Base-by-base conservation (phyloP, 345 rosid species). In the Arabidopsis arenosa region DNA sequence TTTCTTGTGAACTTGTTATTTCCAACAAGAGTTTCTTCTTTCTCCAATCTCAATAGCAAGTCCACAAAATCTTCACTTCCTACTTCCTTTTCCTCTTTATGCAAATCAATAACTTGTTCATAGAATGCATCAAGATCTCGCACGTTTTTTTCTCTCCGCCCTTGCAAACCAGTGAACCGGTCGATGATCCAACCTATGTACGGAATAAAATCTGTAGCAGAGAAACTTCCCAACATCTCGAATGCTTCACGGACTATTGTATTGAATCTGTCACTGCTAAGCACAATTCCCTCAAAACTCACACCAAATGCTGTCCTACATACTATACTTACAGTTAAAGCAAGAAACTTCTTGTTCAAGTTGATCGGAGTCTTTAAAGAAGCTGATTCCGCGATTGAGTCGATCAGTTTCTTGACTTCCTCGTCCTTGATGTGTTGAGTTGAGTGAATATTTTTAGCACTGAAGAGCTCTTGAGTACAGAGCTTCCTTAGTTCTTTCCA, bases 401-500 rank as follows among this genome's bases (percentile, higher is more conserved):
- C 33, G 0, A 85, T 58, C 76, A 78, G 75, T 23, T 65, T 55
- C 5, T 69, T 40, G 44, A 85, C 82, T 18, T 84, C 87, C 2
- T 73, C 71, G 71, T 82, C 87, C 17, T 84, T 58, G 14, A 79
- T 73, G 14, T 79, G 72, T 14, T 65, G 78, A 33, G 70, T 83
- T 1, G 63, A 47, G 32, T 72, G 78, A 8, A 80, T 82, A 26
- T 74, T 51, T 1, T 33, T 81, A 0, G 80, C 15, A 45, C 48
- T 79, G 28, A 85, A 82, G 64, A 86, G 83, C 39, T 80, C 78
- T 14, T 75, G 18, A 4, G 33, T 72, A 23, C 83, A 77, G 5
- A 80, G 43, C 68, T 81, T 85, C 47, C 85, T 74, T 33, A 80
- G 52, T 61, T 83, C 83, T 41, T 73, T 79, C 87, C 87, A 82